phyloP scores from a whole-genome alignment of 768 basidiomycete genomes.

The Goffeauzyma gilvescens region DNA sequence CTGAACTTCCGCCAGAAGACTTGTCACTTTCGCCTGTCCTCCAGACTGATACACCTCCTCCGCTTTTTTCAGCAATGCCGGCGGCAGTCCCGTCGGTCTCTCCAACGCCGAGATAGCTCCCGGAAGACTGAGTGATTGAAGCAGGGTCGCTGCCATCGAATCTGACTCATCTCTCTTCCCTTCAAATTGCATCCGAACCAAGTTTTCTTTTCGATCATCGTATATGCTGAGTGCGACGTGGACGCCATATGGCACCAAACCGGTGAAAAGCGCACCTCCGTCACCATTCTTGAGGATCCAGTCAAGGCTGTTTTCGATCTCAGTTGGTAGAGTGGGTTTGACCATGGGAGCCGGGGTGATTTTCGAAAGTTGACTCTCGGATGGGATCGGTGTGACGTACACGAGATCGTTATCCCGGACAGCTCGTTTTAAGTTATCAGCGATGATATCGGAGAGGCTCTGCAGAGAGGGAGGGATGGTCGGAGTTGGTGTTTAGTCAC shows the following conservation, averaged over 20 bases:
- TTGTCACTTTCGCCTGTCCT: constrained; percentile 52
- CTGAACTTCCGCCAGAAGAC: constrained; percentile 53
- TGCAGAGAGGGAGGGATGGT: constrained; percentile 33
- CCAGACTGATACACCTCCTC: constrained; percentile 64
- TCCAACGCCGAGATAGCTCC: constrained; percentile 73
- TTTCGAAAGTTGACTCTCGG: constrained; percentile 45
- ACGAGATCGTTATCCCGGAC: constrained; percentile 87
- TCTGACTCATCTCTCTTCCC: constrained; percentile 47
- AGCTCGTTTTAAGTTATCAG: constrained; percentile 49
- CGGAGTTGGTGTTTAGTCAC: too few species aligned
- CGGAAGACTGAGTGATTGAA: constrained; percentile 59
- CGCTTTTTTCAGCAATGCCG: constrained; percentile 65
- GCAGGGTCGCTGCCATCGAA: constrained; percentile 42
- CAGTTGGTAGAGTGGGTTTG: constrained; percentile 39
- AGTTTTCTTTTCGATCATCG: constrained; percentile 54
- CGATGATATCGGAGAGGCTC: constrained; percentile 57
- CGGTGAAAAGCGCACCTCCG: constrained; percentile 47
- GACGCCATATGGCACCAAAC: constrained; percentile 68
- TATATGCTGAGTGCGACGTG: constrained; percentile 79
- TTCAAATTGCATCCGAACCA: constrained; percentile 49
- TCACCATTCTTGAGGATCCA: constrained; percentile 27
- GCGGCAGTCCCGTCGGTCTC: constrained; percentile 67
- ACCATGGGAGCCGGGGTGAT: constrained; percentile 53
- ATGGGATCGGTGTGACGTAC: constrained; percentile 72
- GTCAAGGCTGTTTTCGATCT: constrained; percentile 27